Evolutionary conservation across 805 yeast genomes (phyloP).

Genomic region (Blastobotrys chiropterorum): DNA sequence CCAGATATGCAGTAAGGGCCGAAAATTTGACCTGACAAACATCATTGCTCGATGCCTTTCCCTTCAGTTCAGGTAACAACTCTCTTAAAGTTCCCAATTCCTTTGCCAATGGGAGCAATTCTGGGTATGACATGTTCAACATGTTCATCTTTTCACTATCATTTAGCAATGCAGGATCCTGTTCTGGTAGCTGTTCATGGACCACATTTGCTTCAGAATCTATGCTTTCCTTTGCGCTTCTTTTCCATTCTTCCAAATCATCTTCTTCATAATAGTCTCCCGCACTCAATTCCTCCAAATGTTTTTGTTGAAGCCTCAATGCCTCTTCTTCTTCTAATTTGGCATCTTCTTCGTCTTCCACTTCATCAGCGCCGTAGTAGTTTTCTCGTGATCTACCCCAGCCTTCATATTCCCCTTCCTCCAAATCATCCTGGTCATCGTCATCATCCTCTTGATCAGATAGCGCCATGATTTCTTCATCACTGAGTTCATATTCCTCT

Average conservation of each 20-base stretch:
- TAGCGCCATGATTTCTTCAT: constrained; percentile 50
- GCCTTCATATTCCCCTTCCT: constrained; percentile 31
- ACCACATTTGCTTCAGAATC: constrained; percentile 22
- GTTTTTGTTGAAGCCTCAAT: constrained; percentile 72
- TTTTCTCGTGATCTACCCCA: constrained; percentile 45
- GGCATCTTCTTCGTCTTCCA: constrained; percentile 30
- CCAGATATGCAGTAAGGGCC: constrained; percentile 75
- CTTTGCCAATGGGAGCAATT: constrained; percentile 66
- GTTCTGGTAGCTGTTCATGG: constrained; percentile 33
- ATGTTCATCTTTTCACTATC: constrained; percentile 46
- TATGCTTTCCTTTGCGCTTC: constrained; percentile 44
- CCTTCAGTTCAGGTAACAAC: constrained; percentile 19
- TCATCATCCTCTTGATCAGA: constrained; percentile 37
- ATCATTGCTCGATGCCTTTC: constrained; percentile 9
- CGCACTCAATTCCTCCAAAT: constrained; percentile 56
- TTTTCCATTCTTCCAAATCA: constrained; percentile 72
- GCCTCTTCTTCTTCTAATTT: constrained; percentile 84
- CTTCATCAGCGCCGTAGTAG: constrained; percentile 32
- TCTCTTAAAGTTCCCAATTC: constrained; percentile 46
- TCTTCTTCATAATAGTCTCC: constrained; percentile 75
- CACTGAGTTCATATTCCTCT: constrained; percentile 37
- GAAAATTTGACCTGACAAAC: constrained; percentile 43
- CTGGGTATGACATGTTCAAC: constrained; percentile 67
- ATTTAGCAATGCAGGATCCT: constrained; percentile 46
- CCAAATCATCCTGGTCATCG: constrained; percentile 45